Conservation (phyloP, 768 basidiomycete species). For the Clitopilus passeckerianus region DNA sequence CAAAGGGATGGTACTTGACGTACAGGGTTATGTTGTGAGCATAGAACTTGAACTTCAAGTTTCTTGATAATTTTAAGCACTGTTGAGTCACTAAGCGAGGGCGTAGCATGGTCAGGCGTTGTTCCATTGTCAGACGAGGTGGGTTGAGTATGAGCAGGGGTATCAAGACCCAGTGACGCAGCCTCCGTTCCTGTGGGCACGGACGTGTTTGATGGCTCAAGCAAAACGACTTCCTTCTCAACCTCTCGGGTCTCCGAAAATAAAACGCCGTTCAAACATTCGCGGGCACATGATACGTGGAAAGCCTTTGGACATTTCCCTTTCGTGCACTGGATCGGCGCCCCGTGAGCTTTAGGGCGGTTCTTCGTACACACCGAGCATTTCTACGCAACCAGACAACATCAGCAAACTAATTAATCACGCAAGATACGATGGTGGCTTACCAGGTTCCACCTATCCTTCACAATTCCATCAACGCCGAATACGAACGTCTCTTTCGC, state of each 20-base stretch:
- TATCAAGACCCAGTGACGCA: slow-evolving; percentile 28
- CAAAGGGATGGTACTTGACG: slow-evolving; percentile 22
- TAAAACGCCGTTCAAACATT: slow-evolving; percentile 49
- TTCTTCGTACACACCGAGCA: slow-evolving; percentile 80
- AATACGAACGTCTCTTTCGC: slow-evolving; percentile 56
- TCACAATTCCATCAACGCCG: slow-evolving; percentile 85
- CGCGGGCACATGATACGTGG: slow-evolving; percentile 85
- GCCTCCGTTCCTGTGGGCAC: slow-evolving; percentile 2
- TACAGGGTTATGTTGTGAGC: slow-evolving; percentile 89
- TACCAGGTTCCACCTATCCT: slow-evolving; percentile 91
- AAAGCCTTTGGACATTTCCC: slow-evolving; percentile 92
- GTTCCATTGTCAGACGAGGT: background rate
- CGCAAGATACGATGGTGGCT: slow-evolving; percentile 18
- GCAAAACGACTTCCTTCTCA: slow-evolving; percentile 75
- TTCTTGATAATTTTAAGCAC: slow-evolving; percentile 72
- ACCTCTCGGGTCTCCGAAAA: slow-evolving; percentile 64
- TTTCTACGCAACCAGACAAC: slow-evolving; percentile 51
- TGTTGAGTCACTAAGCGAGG: slow-evolving; percentile 12
- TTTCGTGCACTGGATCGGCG: slow-evolving; percentile 88
- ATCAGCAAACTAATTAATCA: slow-evolving; percentile 2
- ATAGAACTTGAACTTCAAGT: slow-evolving; percentile 69
- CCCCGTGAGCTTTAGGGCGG: slow-evolving; percentile 64
- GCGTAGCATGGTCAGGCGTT: slow-evolving; percentile 2
- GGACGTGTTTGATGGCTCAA: slow-evolving; percentile 30
- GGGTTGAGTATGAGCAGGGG: background rate